phyloP scores from a whole-genome alignment of 192 early-diverging fungal species.

The Podila clonocystis region DNA sequence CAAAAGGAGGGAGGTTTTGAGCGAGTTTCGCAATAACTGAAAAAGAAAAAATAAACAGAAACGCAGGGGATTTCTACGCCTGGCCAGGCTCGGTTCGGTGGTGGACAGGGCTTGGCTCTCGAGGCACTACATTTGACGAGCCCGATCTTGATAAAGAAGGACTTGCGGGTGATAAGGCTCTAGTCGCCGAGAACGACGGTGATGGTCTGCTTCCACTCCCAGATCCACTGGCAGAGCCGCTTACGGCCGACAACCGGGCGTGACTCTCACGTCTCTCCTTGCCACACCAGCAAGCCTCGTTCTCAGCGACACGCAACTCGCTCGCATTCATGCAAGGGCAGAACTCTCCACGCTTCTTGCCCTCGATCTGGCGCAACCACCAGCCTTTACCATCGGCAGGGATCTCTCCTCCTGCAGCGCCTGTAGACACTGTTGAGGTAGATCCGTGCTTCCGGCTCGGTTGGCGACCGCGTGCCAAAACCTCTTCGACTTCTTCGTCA shows the following conservation, averaged over 20 bases:
- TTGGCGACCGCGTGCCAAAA: neutral
- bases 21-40: neutral
- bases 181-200: too few relatives aligned
- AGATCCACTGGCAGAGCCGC: neutral
- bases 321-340: conserved; percentile 18
- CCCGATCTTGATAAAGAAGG: too few relatives aligned
- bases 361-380: conserved; percentile 47
- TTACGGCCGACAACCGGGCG: neutral
- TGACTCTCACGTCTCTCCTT: conserved; percentile 12
- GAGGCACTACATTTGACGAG: neutral
- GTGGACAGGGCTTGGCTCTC: neutral
- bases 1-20: neutral
- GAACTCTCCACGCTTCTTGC: conserved; percentile 27
- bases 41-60: too few relatives aligned
- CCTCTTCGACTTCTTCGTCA: neutral
- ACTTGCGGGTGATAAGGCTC: too few relatives aligned
- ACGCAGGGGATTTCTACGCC: too few relatives aligned
- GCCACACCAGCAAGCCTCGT: conserved; percentile 29
- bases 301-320: neutral
- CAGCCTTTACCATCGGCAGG: conserved; percentile 35
- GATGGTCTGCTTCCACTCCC: too few relatives aligned
- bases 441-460: neutral
- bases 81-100: neutral
- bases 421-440: neutral
- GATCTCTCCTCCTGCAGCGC: conserved; percentile 4